These are phyloP conservation scores for Boletus pseudopeckii DNA, from an alignment of 768 basidiomycete genomes.

Conservation along the genomic window DNA sequence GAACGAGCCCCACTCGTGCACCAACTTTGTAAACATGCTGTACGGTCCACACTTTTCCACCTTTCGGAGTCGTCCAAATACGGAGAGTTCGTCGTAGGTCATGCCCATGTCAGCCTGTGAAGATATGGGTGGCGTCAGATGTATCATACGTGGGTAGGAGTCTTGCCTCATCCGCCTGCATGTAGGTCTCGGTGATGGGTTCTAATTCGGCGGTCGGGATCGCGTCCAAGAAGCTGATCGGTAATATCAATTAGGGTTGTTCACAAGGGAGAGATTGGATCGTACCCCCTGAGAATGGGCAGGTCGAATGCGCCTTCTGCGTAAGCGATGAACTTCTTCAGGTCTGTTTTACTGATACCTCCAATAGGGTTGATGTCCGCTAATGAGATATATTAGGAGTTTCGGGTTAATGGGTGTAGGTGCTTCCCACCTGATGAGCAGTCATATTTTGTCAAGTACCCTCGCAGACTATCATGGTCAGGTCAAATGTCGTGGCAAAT, in stretches of 20 bases:
- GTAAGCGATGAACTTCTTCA: slow-evolving; percentile 92
- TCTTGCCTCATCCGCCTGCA: slow-evolving; percentile 90
- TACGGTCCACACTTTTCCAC: slow-evolving; percentile 98
- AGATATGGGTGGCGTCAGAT: not conserved
- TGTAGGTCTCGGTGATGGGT: slow-evolving; percentile 90
- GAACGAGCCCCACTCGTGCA: slow-evolving; percentile 88
- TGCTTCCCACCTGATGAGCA: slow-evolving; percentile 71
- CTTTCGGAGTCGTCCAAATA: slow-evolving; percentile 91
- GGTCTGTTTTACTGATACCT: slow-evolving; percentile 94
- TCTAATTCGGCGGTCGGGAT: slow-evolving; percentile 95
- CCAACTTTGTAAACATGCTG: slow-evolving; percentile 93
- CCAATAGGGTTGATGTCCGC: slow-evolving; percentile 99
- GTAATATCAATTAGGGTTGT: not conserved
- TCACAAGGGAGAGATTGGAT: not conserved
- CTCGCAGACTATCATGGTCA: slow-evolving; percentile 63
- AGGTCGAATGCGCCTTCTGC: slow-evolving; percentile 76
- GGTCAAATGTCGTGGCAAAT: not conserved
- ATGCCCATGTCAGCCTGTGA: slow-evolving; percentile 94
- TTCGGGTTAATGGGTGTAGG: not conserved
- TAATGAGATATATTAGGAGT: slow-evolving; percentile 21
- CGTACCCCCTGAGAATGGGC: slow-evolving; percentile 75
- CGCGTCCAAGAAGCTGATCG: slow-evolving; percentile 78
- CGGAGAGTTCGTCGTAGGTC: slow-evolving; percentile 96
- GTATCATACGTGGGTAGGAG: not conserved
- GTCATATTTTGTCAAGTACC: slow-evolving; percentile 98